Conservation (phyloP, 352 stramenopile species). For the Globisporangium barbulae region DNA sequence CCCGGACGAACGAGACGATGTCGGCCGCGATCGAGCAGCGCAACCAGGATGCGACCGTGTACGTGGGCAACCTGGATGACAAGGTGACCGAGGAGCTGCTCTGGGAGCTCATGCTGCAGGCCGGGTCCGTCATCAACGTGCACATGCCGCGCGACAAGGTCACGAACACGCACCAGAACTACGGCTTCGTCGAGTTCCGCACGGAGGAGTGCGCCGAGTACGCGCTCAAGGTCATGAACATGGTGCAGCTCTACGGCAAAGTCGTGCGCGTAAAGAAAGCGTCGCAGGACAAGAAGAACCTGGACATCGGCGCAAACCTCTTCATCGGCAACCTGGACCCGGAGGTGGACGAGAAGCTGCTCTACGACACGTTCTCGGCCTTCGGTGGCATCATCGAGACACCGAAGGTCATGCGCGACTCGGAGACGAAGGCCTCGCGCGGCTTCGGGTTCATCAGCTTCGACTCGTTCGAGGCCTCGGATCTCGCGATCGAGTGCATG, state of each 20-base stretch:
- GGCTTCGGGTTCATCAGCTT: constrained; percentile 98
- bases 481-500: constrained; percentile 99
- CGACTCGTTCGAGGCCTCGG: constrained; percentile 96
- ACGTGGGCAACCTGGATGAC: constrained; percentile 98
- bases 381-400: constrained; percentile 97
- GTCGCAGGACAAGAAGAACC: constrained; percentile 92
- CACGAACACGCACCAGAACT: constrained; percentile 93
- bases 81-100: constrained; percentile 95
- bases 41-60: constrained; percentile 96
- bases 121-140: constrained; percentile 95
- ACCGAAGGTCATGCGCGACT: constrained; percentile 94
- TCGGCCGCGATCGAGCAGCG: constrained; percentile 86
- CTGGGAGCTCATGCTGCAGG: constrained; percentile 95
- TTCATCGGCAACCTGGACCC: constrained; percentile 97
- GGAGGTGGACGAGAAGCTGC: constrained; percentile 98
- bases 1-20: constrained; percentile 34
- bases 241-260: constrained; percentile 98
- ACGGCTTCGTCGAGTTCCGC: constrained; percentile 99
- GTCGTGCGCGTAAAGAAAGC: constrained; percentile 96
- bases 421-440: constrained; percentile 89
- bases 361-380: constrained; percentile 99
- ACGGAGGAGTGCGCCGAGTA: constrained; percentile 97
- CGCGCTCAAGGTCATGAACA: constrained; percentile 98
- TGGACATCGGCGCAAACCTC: constrained; percentile 99
- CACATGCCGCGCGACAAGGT: constrained; percentile 99